Base-by-base conservation (phyloP, 1,284 basidiomycete species). In the Puccinia sorghi region DNA sequence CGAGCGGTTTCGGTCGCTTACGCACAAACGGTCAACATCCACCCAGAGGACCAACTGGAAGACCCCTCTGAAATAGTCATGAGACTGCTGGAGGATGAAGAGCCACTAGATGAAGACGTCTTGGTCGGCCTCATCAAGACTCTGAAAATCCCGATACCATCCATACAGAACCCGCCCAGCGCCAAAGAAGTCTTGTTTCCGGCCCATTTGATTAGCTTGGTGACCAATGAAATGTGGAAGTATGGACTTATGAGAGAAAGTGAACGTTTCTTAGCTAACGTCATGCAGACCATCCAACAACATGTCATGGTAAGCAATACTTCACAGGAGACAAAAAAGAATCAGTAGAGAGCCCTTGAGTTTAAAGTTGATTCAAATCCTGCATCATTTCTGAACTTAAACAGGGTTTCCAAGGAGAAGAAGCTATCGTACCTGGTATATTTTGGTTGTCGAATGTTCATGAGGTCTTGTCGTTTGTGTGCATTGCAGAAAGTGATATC, bases 381-480 rank as follows among this genome's bases (percentile, higher is more conserved):
- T 64, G 9, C 59, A 64, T 48, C 9, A 25, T 25, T 3, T 48
- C 15, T 13, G 39, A 25, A 15, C n/a, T 52, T 25, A 0, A 22
- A n/a, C 0, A 86, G 86, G 85, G 84, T 81, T 97, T 95, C 87
- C 89, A 89, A 52, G 91, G 93, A 80, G 97, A 99, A 84, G 97
- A 99, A 76, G 91, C 94, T 17, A 94, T 99, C 81, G 87, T 96
- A 57, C 97, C 97, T 0, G 97, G 97, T 61, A 93, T 99, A 82
- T 99, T 94, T 87, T 99, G 97, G 97, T 88, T 99, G 20, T 98
- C 96, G 46, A 99, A 99, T 83, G 95, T 99, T n/a, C 97, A 99
- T 85, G 97, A 99, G 85, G 94, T 99, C 88, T 88, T 99, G 37
- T 99, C 97, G 11, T 99, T 99, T 86, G 96, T 99, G 82, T 97